Base-by-base conservation (phyloP, 2,329 filamentous ascomycete genomes). In the Fusarium sarcochroum region DNA sequence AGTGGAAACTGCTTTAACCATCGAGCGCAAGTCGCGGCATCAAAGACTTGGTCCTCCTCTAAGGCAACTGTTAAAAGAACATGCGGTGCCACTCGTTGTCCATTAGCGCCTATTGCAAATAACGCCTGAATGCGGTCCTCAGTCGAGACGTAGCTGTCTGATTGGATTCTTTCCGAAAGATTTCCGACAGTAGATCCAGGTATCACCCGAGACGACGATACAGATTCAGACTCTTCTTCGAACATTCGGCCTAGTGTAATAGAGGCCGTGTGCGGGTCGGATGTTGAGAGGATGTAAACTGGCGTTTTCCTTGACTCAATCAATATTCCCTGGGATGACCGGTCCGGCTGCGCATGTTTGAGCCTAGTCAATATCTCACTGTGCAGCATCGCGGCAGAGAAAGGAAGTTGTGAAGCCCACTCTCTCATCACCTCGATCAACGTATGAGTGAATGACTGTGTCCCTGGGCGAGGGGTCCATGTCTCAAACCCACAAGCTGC, bases 1-100 rank as follows among this genome's bases (percentile, higher is more conserved):
- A 74, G 72, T 48, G 72, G 72, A 46, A 74, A 74, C 47, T 74
- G 72, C 64, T 74, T 74, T n/a, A 74, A 25, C 72, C 72, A 74
- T 56, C 72, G 72, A 54, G 58, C 52, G 21, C 72, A 74, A 55
- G 69, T 74, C 8, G 66, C 62, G 18, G 72, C 66, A 61, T 74
- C 72, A 10, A 73, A 59, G 27, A 70, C 62, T 48, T 74, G 72
- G 25, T 74, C 63, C 46, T 74, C 72, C 49, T 74, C 72, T 14
- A 74, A 45, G 20, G 70, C 66, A 52, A 74, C 63, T n/a, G 64
- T 74, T 11, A 74, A 54, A 40, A 74, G 70, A 18, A 74, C 69
- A 35, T 74, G 72, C 46, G 72, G 72, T 23, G 58, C 60, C 21
- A 47, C 58, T 44, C 72, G 64, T 20, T 74, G 70, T 38, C 70